Evolutionary conservation across 305 asterid species (phyloP), one percentile per base, ranked within the genome.

Genomic region (Rubia occidens): DNA sequence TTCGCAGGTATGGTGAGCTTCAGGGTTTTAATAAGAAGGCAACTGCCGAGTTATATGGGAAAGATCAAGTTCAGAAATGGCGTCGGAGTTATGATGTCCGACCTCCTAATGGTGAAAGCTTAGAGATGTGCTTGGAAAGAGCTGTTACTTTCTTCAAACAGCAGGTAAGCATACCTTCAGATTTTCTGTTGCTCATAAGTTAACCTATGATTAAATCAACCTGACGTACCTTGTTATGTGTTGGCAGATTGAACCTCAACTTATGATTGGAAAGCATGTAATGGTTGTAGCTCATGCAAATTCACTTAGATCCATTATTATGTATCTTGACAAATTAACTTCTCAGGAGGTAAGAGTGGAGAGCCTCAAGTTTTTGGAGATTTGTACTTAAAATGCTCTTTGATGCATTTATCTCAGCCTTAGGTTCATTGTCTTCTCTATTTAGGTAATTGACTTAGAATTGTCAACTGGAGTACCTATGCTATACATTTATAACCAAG

Each of bases 221-320:
- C 44, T 6, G 10, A 20, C 11, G 45, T 21, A 11, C 15, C 37
- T 49, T 8, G 24, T 72, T 44, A 35, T 43, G 32, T 15, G 60
- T 68, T 71, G 72, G 72, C 90, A 90, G 97, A 87, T 90, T 75
- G 93, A 90, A 76, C 96, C 97, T 47, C 83, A 69, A 74, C 96
- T 90, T 76, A 32, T 80, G 84, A 76, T 43, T 59, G 94, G 96
- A 74, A 83, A 76, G 65, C 86, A 90, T 78, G 83, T 90, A 70
- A 87, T 90, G 96, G 88, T 90, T 47, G 97, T 88, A 24, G 97
- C 97, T 76, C 97, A 88, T 78, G 97, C 97, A 37, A 90, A 88
- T 83, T 90, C 96, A n/a, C 75, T 90, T 80, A 85, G 97, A 81
- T 90, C 97, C 77, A 88, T 87, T 72, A 82, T 90, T 54, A 88